Evolutionary conservation across 1,139 yeast genomes (phyloP).

Genomic region (Blastobotrys indianensis): DNA sequence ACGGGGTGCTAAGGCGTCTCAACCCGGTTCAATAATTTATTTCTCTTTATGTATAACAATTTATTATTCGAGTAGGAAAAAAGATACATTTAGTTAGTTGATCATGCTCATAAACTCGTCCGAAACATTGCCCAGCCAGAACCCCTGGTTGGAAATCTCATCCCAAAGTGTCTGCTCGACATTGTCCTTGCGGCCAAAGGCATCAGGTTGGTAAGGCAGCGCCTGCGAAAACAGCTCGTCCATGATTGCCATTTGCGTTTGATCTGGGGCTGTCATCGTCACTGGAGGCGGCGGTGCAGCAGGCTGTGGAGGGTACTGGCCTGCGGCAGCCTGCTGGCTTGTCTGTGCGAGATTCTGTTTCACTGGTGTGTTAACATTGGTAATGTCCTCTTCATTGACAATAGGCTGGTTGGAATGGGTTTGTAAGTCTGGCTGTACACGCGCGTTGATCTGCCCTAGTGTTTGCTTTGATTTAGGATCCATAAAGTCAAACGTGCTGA

Average conservation of each 20-base stretch:
- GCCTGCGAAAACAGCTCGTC: conserved; percentile 9
- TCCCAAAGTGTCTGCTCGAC: conserved; percentile 23
- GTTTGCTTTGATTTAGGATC: conserved; percentile 2
- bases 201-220: conserved; percentile 9
- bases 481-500: conserved; percentile 17
- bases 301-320: background rate
- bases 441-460: background rate
- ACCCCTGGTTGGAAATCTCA: conserved; percentile 23
- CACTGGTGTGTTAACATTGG: too few species aligned
- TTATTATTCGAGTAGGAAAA: too few species aligned
- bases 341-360: background rate
- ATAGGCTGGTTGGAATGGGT: background rate
- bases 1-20: conserved; percentile 6
- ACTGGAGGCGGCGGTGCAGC: too few species aligned
- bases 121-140: conserved; percentile 23
- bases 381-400: too few species aligned
- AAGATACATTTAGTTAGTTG: too few species aligned
- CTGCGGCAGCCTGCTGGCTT: background rate
- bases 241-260: background rate
- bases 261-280: background rate
- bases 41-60: too few species aligned
- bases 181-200: conserved; percentile 13
- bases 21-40: background rate
- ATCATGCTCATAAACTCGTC: conserved; percentile 21
- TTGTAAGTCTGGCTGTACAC: background rate